Percentiles rank a stretch among this genome's conserved stretches.
These are phyloP conservation scores for Melampsora americana DNA, from an alignment of 1,284 basidiomycete genomes.

Conservation along the genomic window DNA sequence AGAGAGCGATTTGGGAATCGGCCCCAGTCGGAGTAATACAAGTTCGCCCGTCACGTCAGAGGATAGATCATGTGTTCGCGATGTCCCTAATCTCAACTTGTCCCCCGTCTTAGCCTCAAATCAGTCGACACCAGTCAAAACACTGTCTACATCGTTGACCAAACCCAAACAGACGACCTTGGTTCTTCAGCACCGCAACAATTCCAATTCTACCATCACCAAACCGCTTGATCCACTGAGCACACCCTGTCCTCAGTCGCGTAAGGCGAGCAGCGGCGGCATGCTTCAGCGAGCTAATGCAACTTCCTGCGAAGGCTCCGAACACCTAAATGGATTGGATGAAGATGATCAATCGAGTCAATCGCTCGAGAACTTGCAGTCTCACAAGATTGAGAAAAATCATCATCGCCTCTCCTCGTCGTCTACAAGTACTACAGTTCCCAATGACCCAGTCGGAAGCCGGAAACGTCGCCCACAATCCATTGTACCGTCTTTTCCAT, in stretches of 20 bases:
- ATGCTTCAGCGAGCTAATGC: background rate
- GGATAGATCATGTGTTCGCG: constrained; percentile 38
- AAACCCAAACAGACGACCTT: background rate
- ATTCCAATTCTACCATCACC: constrained; percentile 42
- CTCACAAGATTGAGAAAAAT: constrained; percentile 42
- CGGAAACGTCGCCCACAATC: constrained; percentile 39
- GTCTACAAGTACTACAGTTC: constrained; percentile 14
- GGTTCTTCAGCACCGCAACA: constrained; percentile 33
- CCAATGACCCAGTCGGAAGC: background rate
- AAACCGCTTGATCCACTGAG: constrained; percentile 11
- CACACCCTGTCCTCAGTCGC: background rate
- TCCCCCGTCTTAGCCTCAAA: constrained; percentile 41
- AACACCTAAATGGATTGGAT: background rate
- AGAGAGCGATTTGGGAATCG: constrained; percentile 49
- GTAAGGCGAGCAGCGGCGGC: background rate
- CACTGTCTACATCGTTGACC: constrained; percentile 14
- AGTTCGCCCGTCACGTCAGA: constrained; percentile 49
- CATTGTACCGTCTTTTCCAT: constrained; percentile 41
- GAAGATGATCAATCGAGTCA: constrained; percentile 45
- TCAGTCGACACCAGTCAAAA: constrained; percentile 42
- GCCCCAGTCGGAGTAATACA: constrained; percentile 49
- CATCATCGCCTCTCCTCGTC: constrained; percentile 42
- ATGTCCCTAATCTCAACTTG: constrained; percentile 23
- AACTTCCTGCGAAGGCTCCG: background rate
- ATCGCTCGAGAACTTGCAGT: constrained; percentile 44